These are phyloP conservation scores for Austroboletus novae-zelandiae DNA, from an alignment of 1,284 basidiomycete species.

Conservation along the genomic window DNA sequence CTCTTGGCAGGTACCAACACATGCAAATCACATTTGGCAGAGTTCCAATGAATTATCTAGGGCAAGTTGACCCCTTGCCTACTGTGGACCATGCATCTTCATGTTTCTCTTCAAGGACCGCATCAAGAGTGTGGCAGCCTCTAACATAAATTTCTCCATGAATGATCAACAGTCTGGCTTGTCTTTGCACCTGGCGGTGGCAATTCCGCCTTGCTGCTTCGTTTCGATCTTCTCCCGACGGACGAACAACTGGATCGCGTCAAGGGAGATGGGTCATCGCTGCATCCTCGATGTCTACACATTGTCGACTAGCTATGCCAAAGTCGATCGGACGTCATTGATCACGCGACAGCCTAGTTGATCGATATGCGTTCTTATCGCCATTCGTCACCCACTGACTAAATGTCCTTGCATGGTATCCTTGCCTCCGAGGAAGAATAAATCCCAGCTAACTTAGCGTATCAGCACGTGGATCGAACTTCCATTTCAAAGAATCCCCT, in stretches of 20 bases:
- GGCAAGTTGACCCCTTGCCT: background rate
- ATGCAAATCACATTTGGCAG: background rate
- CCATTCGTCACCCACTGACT: background rate
- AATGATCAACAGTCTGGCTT: background rate
- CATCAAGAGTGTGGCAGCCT: background rate
- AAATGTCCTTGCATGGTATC: background rate
- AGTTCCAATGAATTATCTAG: background rate
- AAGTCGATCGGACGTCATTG: background rate
- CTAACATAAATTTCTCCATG: background rate
- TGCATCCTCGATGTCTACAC: constrained; percentile 10
- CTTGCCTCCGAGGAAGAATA: background rate
- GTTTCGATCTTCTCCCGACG: background rate
- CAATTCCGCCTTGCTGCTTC: constrained; percentile 8
- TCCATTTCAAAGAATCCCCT: background rate
- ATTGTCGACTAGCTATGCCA: constrained; percentile 4
- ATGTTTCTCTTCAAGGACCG: background rate
- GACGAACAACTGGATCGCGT: background rate
- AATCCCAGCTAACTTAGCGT: background rate
- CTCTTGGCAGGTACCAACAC: background rate
- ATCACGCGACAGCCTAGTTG: background rate
- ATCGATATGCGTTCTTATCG: background rate
- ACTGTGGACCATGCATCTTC: background rate
- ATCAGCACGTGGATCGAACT: background rate
- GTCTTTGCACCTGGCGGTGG: constrained; percentile 1
- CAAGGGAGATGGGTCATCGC: background rate